These are phyloP conservation scores for Angomonas ambiguus DNA, from an alignment of 208 protist species.

Conservation along the genomic window DNA sequence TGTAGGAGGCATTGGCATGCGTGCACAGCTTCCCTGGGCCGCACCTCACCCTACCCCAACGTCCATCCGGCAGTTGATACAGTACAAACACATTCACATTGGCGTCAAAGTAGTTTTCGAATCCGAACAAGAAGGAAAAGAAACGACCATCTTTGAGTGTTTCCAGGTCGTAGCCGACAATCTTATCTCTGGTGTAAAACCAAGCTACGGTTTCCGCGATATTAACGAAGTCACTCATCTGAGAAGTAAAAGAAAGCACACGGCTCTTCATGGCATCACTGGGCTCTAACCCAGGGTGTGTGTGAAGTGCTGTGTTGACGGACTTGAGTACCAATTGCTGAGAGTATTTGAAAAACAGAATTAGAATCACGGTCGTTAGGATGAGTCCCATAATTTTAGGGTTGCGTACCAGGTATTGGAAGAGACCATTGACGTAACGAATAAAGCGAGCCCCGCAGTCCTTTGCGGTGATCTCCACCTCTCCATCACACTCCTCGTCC, in stretches of 20 bases:
- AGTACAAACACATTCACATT: slow-evolving; percentile 34
- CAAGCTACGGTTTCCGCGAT: slow-evolving; percentile 26
- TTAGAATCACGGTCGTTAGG: slow-evolving; percentile 36
- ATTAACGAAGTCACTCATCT: slow-evolving; percentile 28
- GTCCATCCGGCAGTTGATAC: slow-evolving; percentile 21
- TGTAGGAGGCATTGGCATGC: slow-evolving; percentile 8
- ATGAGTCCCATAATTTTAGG: slow-evolving; percentile 47
- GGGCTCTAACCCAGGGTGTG: slow-evolving; percentile 46
- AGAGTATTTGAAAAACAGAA: slow-evolving; percentile 62
- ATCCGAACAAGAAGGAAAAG: slow-evolving; percentile 21
- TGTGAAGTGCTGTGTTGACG: slow-evolving; percentile 31
- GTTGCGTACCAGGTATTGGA: slow-evolving; percentile 46
- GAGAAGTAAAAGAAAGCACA: slow-evolving; percentile 38
- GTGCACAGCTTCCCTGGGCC: slow-evolving; percentile 14
- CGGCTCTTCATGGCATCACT: slow-evolving; percentile 36
- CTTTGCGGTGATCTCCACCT: slow-evolving; percentile 22
- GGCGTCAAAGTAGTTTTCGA: slow-evolving; percentile 24
- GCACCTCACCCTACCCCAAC: slow-evolving; percentile 37
- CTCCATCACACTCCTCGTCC: slow-evolving; percentile 42
- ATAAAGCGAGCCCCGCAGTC: slow-evolving; percentile 47
- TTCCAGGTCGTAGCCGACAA: slow-evolving; percentile 23
- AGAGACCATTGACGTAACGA: slow-evolving; percentile 41
- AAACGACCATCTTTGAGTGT: slow-evolving; percentile 22
- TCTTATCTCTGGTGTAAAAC: slow-evolving; percentile 27
- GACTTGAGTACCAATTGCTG: slow-evolving; percentile 43